phyloP scores from a whole-genome alignment of 352 stramenopile species.

The Blastocystis sp. region DNA sequence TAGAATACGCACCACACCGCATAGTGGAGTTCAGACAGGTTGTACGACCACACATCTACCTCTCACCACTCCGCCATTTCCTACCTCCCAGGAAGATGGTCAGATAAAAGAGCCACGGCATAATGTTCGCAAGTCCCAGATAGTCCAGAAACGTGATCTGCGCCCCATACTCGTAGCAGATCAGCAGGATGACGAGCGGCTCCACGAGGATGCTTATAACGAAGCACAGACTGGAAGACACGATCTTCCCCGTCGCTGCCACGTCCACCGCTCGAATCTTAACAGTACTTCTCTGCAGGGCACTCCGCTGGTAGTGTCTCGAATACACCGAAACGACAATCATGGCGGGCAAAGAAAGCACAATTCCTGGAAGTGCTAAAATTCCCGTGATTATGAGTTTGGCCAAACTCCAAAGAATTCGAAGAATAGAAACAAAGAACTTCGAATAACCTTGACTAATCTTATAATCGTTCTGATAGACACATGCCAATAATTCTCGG shows the following conservation, averaged over 20 bases:
- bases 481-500: not conserved
- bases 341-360: slow-evolving; percentile 1
- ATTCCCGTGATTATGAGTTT: not conserved
- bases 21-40: not conserved
- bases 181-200: not conserved
- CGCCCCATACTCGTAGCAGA: not conserved
- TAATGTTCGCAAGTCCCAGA: not conserved
- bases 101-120: slow-evolving; percentile 51
- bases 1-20: not conserved
- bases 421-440: not conserved
- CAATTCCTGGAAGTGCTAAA: not conserved
- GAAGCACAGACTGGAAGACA: slow-evolving; percentile 30
- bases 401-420: not conserved
- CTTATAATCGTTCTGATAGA: slow-evolving; percentile 25
- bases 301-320: slow-evolving; percentile 2
- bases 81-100: slow-evolving; percentile 3
- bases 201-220: slow-evolving; percentile 36
- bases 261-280: slow-evolving; percentile 58
- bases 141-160: slow-evolving; percentile 33
- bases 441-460: not conserved
- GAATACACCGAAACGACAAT: slow-evolving; percentile 44
- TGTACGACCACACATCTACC: not conserved
- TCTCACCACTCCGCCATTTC: not conserved
- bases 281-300: slow-evolving; percentile 14
- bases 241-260: slow-evolving; percentile 23